Percentiles rank a stretch among this genome's conserved stretches.
phyloP scores from a whole-genome alignment of 1,284 basidiomycete genomes.

The Fomitiporia mediterranea region DNA sequence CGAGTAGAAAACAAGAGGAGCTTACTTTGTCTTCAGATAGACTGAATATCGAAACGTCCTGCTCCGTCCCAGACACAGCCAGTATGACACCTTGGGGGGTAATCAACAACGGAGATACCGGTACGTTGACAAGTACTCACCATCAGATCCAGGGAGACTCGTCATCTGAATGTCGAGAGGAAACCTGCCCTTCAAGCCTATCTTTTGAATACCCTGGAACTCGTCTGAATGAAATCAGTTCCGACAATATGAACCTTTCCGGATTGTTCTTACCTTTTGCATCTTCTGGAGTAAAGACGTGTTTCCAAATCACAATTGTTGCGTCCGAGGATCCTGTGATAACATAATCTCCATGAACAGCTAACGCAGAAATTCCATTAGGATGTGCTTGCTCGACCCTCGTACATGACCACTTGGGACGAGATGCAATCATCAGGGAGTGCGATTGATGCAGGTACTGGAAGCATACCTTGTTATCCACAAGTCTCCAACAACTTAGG shows the following conservation, averaged over 20 bases:
- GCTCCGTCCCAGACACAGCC: conserved; percentile 74
- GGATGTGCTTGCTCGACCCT: conserved; percentile 55
- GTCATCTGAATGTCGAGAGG: conserved; percentile 67
- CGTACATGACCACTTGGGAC: conserved; percentile 50
- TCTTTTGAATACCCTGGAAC: conserved; percentile 50
- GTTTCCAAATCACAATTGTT: conserved; percentile 66
- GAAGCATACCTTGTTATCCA: conserved; percentile 36
- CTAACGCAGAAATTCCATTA: conserved; percentile 64
- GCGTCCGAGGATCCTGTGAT: conserved; percentile 81
- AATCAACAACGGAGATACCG: background rate
- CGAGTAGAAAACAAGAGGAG: background rate
- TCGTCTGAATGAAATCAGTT: conserved; percentile 30
- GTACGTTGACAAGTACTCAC: conserved; percentile 36
- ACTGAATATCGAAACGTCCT: conserved; percentile 71
- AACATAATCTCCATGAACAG: conserved; percentile 42
- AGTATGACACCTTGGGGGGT: conserved; percentile 56
- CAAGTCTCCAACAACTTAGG: conserved; percentile 49
- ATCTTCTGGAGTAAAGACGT: conserved; percentile 26
- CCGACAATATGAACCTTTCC: background rate
- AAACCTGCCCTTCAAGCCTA: conserved; percentile 67
- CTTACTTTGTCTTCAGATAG: conserved; percentile 53
- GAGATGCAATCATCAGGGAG: conserved; percentile 20
- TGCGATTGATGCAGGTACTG: conserved; percentile 17
- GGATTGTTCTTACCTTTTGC: conserved; percentile 31
- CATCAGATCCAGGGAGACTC: conserved; percentile 60